A percentile compares a stretch with the other conserved stretches of the same genome.
Conservation (phyloP, 1,139 yeast species). For the Lodderomyces elongisporus region DNA sequence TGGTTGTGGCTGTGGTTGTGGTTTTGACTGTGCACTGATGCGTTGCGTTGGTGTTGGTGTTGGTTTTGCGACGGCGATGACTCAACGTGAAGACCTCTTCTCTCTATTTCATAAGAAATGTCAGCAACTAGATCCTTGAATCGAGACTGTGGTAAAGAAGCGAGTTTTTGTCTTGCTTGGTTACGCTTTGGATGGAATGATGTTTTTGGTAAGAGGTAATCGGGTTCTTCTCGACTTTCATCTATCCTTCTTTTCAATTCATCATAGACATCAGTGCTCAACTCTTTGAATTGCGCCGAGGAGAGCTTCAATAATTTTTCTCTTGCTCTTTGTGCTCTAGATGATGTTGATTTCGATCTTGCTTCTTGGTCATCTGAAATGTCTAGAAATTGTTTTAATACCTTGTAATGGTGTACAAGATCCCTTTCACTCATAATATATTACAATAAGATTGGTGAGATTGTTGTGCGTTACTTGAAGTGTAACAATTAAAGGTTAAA, state of each 20-base stretch:
- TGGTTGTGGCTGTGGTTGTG: conserved; percentile 2
- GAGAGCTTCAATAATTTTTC: conserved; percentile 79
- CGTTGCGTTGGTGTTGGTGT: conserved; percentile 1
- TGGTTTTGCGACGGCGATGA: too few relatives aligned
- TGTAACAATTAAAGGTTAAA: background rate
- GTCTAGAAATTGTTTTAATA: conserved; percentile 48
- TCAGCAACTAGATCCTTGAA: conserved; percentile 91
- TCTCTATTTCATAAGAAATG: conserved; percentile 78
- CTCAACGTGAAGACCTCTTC: conserved; percentile 53
- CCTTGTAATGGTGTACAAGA: conserved; percentile 44
- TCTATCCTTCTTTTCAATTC: conserved; percentile 74
- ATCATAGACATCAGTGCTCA: conserved; percentile 90
- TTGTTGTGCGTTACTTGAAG: background rate
- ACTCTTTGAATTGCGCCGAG: conserved; percentile 79
- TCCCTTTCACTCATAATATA: conserved; percentile 30
- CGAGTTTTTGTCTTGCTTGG: conserved; percentile 89
- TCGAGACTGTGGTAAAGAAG: conserved; percentile 74
- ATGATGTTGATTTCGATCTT: conserved; percentile 41
- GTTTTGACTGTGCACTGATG: conserved; percentile 4
- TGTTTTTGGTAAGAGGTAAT: conserved; percentile 62
- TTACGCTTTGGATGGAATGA: conserved; percentile 89
- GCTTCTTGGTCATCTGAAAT: conserved; percentile 45
- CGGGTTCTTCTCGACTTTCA: conserved; percentile 52
- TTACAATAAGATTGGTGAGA: background rate
- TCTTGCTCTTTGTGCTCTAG: conserved; percentile 72